A percentile compares a stretch with the other conserved stretches of the same genome.
phyloP scores from a whole-genome alignment of 208 protist genomes.

The Strigomonas culicis region DNA sequence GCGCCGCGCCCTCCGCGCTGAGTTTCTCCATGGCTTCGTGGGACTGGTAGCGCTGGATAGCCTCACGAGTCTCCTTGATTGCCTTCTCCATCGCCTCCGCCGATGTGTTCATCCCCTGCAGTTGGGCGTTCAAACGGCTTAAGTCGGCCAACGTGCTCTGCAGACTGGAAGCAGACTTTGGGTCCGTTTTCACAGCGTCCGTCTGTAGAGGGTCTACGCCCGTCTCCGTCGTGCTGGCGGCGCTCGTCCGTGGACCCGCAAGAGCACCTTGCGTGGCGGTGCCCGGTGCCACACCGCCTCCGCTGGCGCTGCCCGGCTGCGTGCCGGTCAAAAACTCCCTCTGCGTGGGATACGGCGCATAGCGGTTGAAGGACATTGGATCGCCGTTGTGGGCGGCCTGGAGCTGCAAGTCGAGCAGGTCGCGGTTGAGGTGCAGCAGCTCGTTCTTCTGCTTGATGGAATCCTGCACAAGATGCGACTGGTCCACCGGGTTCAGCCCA shows the following conservation, averaged over 20 bases:
- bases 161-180: constrained; percentile 29
- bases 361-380: neutral
- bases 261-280: neutral
- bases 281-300: neutral
- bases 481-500: constrained; percentile 49
- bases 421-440: constrained; percentile 56
- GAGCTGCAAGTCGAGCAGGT: constrained; percentile 66
- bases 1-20: constrained; percentile 42
- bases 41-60: constrained; percentile 55
- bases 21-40: constrained; percentile 30
- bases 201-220: neutral
- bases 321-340: too few species aligned
- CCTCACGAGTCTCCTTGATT: constrained; percentile 56
- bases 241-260: neutral
- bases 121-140: constrained; percentile 52
- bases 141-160: constrained; percentile 47
- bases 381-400: constrained; percentile 24
- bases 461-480: constrained; percentile 53
- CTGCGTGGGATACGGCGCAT: neutral
- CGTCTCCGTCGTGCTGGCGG: neutral
- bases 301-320: too few species aligned
- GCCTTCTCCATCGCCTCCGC: constrained; percentile 74
- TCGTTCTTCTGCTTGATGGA: constrained; percentile 71
- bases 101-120: constrained; percentile 57
- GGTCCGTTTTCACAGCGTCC: neutral